A percentile compares a stretch with the other conserved stretches of the same genome.
Evolutionary conservation across 1,284 basidiomycete genomes (phyloP).

Genomic region (Melampsora americana): DNA sequence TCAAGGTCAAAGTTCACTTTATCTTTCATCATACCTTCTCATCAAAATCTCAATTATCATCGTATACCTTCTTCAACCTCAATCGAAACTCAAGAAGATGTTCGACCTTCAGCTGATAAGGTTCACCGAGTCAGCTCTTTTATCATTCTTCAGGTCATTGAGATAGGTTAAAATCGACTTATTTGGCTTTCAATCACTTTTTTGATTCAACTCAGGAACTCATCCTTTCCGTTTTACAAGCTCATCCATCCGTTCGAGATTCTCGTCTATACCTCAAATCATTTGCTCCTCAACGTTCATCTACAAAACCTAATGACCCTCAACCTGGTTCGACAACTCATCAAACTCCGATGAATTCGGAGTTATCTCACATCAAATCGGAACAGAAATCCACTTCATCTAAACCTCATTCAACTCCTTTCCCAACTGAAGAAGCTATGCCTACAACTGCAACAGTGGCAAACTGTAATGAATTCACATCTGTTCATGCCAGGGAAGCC

Average conservation of each 20-base stretch:
- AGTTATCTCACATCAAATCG: constrained; percentile 24
- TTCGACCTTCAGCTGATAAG: constrained; percentile 1
- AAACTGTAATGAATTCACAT: constrained; percentile 45
- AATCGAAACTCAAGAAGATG: neutral
- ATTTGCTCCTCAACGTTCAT: constrained; percentile 62
- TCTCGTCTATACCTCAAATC: constrained; percentile 82
- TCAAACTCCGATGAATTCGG: constrained; percentile 50
- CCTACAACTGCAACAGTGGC: constrained; percentile 50
- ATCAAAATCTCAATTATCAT: neutral
- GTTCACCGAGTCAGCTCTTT: neutral
- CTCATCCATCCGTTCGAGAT: constrained; percentile 87
- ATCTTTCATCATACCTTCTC: too few relatives aligned
- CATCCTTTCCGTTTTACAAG: constrained; percentile 87
- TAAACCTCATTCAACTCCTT: constrained; percentile 45
- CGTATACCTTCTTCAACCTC: neutral
- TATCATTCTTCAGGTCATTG: too few relatives aligned
- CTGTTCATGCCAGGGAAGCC: constrained; percentile 53
- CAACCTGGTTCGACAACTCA: constrained; percentile 45
- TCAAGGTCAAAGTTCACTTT: too few relatives aligned
- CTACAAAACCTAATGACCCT: constrained; percentile 48
- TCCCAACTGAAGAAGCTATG: constrained; percentile 48
- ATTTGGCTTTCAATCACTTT: neutral
- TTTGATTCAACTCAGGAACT: constrained; percentile 71
- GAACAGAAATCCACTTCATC: constrained; percentile 14
- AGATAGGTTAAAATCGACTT: neutral